Evolutionary conservation across 2,329 filamentous ascomycete genomes (phyloP), one percentile per base, ranked within the genome.

Genomic region (Ophiostoma tasmaniense): DNA sequence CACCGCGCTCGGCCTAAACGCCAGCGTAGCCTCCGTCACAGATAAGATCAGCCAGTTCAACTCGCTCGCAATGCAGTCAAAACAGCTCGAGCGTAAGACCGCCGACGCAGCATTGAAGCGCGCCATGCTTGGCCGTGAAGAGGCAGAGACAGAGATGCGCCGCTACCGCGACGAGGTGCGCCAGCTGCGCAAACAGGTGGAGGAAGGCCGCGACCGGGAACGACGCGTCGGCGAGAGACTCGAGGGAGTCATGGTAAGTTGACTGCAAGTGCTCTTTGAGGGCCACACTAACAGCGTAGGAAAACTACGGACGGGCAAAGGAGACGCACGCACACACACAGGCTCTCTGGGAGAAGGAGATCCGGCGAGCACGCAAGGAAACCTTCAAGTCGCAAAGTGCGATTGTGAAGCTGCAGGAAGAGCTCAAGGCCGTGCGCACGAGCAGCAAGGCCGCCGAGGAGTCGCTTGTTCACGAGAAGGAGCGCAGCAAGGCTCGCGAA

Each of bases 11-110:
- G 55, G 35, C 30, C 61, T 67, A 10, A 45, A 37, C n/a, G n/a
- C 45, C 22, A 70, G 71, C 66, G 50, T 68, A 14, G 59, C 69
- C 73, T 85, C 86, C 28, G 87, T 90, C 6, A 82, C 87, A 73
- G 86, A 89, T 71, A 87, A 88, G 75, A 89, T 91, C 71, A 87
- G 86, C 75, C 89, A 90, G 77, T 91, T 92, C 78, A 90, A 92
- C 79, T 85, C 82, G 69, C 81, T 92, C 45, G 84, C 88, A 69
- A 79, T 82, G 73, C 81, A 85, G 77, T 84, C 84, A 42, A 87
- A 86, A 74, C 83, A 87, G 65, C 79, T 88, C 67, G 87, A 89
- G 76, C 84, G 87, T 74, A 89, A 86, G 77, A 86, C 82, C 65
- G 87, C 85, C 73, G 87, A 89, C 73, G 87, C 87, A 39, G 87